These are phyloP conservation scores for Phascolomyces articulosus DNA, from an alignment of 371 early-diverging fungal species.

Conservation along the genomic window DNA sequence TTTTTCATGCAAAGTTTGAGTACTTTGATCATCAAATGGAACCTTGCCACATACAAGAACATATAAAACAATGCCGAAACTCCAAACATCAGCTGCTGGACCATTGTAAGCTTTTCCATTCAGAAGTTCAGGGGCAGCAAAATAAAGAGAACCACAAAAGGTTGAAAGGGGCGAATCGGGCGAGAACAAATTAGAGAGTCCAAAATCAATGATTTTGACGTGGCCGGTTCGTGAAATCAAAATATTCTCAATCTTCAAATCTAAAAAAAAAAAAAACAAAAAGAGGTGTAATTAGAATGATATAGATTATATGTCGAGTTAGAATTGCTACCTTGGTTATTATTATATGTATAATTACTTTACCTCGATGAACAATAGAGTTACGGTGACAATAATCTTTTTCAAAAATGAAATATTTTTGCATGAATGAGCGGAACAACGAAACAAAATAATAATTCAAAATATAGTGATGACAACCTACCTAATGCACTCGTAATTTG, in stretches of 20 bases:
- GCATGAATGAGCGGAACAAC: not conserved
- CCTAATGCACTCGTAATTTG: conserved; percentile 92
- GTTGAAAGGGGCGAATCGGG: conserved; percentile 79
- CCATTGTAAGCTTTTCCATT: conserved; percentile 86
- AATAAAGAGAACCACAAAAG: conserved; percentile 94
- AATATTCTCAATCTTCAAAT: conserved; percentile 25
- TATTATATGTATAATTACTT: not conserved
- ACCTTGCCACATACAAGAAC: conserved; percentile 93
- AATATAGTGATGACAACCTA: not conserved
- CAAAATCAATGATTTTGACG: conserved; percentile 94
- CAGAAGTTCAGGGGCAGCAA: conserved; percentile 95
- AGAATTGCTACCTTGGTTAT: not conserved
- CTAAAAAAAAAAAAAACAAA: conserved; percentile 16
- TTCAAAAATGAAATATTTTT: not conserved
- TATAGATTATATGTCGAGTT: no score
- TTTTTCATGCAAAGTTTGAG: conserved; percentile 84
- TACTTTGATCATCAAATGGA: conserved; percentile 93
- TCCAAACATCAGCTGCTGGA: conserved; percentile 96
- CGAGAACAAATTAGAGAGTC: conserved; percentile 89
- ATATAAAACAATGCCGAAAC: conserved; percentile 94
- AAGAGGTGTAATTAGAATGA: no score
- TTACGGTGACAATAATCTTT: conserved; percentile 92
- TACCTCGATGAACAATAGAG: conserved; percentile 88
- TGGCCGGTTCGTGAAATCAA: conserved; percentile 25
- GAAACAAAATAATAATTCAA: no score